A percentile compares a stretch with the other conserved stretches of the same genome.
Evolutionary conservation across 2,329 filamentous ascomycete genomes (phyloP).

Genomic region (Magnaporthiopsis poae): DNA sequence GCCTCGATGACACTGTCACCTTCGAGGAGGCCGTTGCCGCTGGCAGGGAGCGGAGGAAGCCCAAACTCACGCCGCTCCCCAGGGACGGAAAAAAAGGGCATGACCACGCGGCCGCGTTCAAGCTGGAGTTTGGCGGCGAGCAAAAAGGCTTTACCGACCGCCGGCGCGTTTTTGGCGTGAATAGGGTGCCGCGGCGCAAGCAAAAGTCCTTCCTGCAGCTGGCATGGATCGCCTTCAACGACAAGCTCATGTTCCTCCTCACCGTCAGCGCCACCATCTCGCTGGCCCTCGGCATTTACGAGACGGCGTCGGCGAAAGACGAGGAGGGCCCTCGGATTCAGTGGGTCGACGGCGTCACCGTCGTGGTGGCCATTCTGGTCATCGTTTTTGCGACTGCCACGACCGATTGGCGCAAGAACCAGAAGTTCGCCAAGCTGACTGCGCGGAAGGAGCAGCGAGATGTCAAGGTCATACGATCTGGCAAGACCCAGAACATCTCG

Average conservation of each 20-base stretch:
- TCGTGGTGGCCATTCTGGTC: slow-evolving; percentile 7
- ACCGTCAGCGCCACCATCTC: slow-evolving; percentile 8
- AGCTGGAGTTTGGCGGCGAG: slow-evolving; percentile 2
- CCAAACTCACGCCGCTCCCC: slow-evolving; percentile 1
- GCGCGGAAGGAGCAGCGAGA: slow-evolving; percentile 48
- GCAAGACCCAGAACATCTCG: slow-evolving; percentile 49
- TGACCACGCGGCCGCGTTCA: slow-evolving; percentile 3
- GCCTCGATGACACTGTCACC: slow-evolving; percentile 2
- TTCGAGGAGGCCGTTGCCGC: slow-evolving; percentile 4
- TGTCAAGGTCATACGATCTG: slow-evolving; percentile 54
- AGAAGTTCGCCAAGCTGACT: slow-evolving; percentile 50
- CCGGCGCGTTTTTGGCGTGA: slow-evolving; percentile 8
- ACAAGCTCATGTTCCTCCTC: slow-evolving; percentile 10
- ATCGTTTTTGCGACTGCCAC: slow-evolving; percentile 47
- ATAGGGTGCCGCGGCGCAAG: slow-evolving; percentile 9
- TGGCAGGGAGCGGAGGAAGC: not conserved
- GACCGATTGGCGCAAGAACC: slow-evolving; percentile 56
- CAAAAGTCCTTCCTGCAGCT: slow-evolving; percentile 6
- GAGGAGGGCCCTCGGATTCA: slow-evolving; percentile 2
- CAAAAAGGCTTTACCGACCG: slow-evolving; percentile 5
- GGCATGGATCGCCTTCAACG: slow-evolving; percentile 9
- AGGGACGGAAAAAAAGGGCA: not conserved
- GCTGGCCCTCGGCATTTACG: slow-evolving; percentile 8
- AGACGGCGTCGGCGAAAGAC: not conserved
- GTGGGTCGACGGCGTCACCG: slow-evolving; percentile 9